Base-by-base conservation (phyloP, 345 rosid genomes). In the Eutrema japonicum region DNA sequence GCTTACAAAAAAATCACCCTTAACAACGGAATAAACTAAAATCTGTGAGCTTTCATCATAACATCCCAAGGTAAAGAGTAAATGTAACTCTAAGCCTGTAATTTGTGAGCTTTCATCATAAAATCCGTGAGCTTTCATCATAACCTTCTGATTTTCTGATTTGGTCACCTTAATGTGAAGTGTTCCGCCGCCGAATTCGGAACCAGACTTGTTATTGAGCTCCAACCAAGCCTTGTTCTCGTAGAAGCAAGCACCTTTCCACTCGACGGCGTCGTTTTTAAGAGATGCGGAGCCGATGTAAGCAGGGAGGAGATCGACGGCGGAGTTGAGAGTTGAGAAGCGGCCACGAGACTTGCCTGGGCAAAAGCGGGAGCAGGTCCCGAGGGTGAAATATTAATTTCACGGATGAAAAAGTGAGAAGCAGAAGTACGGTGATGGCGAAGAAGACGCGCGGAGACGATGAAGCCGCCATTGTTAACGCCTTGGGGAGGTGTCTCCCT, bases 171-270 rank as follows among this genome's bases (percentile, higher is more conserved):
- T 77, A 54, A 94, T 72, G 72, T 91, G 96, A 72, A 95, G 90
- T 30, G 96, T 90, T 2, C 99, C 97, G 3, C 99, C 97, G 12
- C 99, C 97, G 29, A 88, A 91, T 64, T 88, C 81, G 60, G 84
- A 77, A 18, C 89, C 97, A 33, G 84, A 83, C 76, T 91, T 84
- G 71, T 91, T 93, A 66, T 91, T 88, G 74, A 95, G 87, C 88
- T 95, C 97, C 75, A 95, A 81, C 99, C 96, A 87, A 37, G 97
- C 96, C 11, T 48, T 70, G 81, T 84, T 89, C 51, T 89, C 26
- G 64, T 84, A 87, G 53, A 95, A 95, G 80, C 99, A 95, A 10
- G 99, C 95, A 40, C 99, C 97, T 68, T 92, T 94, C 98, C 98
- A 94, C 57, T 76, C 73, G 0, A 82, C 81, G 43, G 76, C 58